Conservation (phyloP, 2,329 filamentous ascomycete species). For the Cladophialophora psammophila region DNA sequence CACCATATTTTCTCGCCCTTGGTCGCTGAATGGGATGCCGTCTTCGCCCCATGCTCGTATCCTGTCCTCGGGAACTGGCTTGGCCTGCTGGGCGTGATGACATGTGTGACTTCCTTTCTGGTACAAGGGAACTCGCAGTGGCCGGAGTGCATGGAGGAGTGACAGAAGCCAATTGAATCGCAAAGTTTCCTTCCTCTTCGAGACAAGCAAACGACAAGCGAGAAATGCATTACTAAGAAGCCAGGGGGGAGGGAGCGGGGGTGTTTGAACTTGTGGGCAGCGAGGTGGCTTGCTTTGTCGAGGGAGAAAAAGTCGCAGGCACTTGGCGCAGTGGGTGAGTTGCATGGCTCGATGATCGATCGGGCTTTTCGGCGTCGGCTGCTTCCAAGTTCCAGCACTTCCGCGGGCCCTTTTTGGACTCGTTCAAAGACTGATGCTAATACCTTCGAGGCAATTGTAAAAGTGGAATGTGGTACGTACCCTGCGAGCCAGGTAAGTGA, state of each 20-base stretch:
- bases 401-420: constrained; percentile 13
- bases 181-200: constrained; percentile 6
- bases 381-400: neutral
- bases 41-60: neutral
- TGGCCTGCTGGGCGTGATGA: neutral
- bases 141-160: neutral
- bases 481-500: neutral
- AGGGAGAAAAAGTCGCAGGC: neutral
- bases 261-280: neutral
- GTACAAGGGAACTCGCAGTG: neutral
- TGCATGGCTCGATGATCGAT: constrained; percentile 6
- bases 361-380: constrained; percentile 8
- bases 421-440: constrained; percentile 5
- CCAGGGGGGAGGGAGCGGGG: neutral
- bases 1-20: neutral
- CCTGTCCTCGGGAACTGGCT: neutral
- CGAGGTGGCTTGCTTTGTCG: neutral
- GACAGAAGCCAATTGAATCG: constrained; percentile 6
- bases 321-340: neutral
- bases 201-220: neutral
- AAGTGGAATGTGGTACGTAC: neutral
- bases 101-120: constrained; percentile 6
- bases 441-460: neutral
- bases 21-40: neutral
- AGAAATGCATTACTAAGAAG: neutral